Evolutionary conservation across 2,329 filamentous ascomycete genomes (phyloP).

Genomic region (Ophiosphaerella herpotricha): DNA sequence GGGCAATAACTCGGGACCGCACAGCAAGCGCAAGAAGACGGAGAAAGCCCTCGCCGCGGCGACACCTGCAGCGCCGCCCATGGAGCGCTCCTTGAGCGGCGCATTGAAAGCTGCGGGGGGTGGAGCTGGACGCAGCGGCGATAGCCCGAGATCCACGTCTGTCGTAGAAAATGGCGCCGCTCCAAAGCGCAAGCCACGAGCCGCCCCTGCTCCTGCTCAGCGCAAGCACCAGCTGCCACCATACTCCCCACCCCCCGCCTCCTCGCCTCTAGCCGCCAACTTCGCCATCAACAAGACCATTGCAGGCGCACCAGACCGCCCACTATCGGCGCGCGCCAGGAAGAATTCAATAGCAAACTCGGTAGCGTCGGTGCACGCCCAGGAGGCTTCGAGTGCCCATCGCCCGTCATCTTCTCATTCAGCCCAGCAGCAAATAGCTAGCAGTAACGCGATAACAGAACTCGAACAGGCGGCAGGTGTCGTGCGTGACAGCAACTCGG

Average conservation of each 20-base stretch:
- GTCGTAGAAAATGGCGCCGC: slow-evolving; percentile 52
- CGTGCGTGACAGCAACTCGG: slow-evolving; percentile 26
- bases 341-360: slow-evolving; percentile 66
- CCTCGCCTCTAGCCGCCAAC: slow-evolving; percentile 74
- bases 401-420: slow-evolving; percentile 46
- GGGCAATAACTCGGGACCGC: slow-evolving; percentile 59
- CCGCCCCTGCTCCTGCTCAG: slow-evolving; percentile 68
- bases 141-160: slow-evolving; percentile 72
- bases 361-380: slow-evolving; percentile 52
- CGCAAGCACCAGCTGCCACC: slow-evolving; percentile 69
- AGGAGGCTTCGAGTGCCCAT: slow-evolving; percentile 47
- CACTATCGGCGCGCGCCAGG: slow-evolving; percentile 71
- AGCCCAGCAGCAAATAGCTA: slow-evolving; percentile 31
- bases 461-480: slow-evolving; percentile 39
- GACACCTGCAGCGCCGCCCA: slow-evolving; percentile 47
- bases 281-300: slow-evolving; percentile 63
- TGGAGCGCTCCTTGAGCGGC: slow-evolving; percentile 71
- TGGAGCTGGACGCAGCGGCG: slow-evolving; percentile 43
- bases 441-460: slow-evolving; percentile 37
- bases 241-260: slow-evolving; percentile 72
- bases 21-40: slow-evolving; percentile 78
- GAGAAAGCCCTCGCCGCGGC: slow-evolving; percentile 61
- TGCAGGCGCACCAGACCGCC: slow-evolving; percentile 55
- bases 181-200: slow-evolving; percentile 72
- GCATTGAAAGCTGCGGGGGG: slow-evolving; percentile 55